Conservation (phyloP, 1,284 basidiomycete species). For the Sporisorium exsertum region DNA sequence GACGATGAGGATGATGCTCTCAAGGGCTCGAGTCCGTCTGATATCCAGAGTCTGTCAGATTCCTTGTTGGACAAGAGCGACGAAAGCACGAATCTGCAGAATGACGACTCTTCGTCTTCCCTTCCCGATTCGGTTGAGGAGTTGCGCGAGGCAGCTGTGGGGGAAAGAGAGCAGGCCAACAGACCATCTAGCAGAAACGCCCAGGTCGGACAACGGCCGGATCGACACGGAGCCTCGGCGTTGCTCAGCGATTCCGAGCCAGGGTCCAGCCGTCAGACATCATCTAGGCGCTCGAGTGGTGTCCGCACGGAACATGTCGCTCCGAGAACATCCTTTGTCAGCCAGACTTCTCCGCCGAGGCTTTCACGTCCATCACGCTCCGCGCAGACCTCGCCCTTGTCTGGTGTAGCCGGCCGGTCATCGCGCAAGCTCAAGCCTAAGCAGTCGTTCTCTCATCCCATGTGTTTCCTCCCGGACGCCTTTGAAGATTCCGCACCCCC, state of each 20-base stretch:
- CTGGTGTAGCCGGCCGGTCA: not conserved
- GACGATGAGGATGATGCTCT: conserved; percentile 22
- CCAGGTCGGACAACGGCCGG: not conserved
- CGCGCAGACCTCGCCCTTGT: conserved; percentile 18
- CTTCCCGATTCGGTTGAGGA: conserved; percentile 1
- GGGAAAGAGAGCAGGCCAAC: not conserved
- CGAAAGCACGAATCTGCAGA: not conserved
- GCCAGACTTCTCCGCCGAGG: conserved; percentile 15
- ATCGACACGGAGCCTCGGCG: not conserved
- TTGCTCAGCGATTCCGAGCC: conserved; percentile 1
- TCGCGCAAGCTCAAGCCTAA: conserved; percentile 27
- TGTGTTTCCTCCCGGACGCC: conserved; percentile 50
- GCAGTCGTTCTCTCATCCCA: conserved; percentile 44
- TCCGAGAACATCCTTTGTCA: not conserved
- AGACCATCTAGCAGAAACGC: not conserved
- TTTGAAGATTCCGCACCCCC: conserved; percentile 51
- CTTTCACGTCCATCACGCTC: not conserved
- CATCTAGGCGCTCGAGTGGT: conserved; percentile 9
- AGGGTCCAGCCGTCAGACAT: not conserved
- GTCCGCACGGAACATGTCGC: not conserved
- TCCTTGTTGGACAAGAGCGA: conserved; percentile 13
- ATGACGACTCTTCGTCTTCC: not conserved
- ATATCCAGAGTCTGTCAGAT: conserved; percentile 17
- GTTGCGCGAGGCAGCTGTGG: not conserved
- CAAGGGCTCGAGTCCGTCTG: conserved; percentile 8